Base-by-base conservation (phyloP, 257 asterid genomes). In the Solanum pennellii region DNA sequence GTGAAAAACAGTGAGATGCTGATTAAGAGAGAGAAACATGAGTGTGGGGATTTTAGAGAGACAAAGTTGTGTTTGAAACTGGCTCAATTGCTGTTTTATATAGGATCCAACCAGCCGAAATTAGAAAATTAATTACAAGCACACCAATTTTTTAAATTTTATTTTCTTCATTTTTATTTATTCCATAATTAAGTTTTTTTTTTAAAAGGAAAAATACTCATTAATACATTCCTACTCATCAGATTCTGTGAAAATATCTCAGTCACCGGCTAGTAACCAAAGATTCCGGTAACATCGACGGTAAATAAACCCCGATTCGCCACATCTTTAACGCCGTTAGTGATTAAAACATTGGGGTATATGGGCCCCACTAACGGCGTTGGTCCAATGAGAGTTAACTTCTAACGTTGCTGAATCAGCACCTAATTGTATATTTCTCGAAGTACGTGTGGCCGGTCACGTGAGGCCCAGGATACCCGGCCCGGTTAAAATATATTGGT, bases 401-500 rank as follows among this genome's bases (percentile, higher is more conserved):
- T 87, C 85, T 87, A 71, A 93, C 49, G 90, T 89, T 77, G 94
- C 89, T 92, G 96, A 91, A 86, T 90, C 91, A 89, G 88, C 89
- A 79, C 91, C 68, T 75, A 86, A 83, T 35, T 77, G 85, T 68
- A 41, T 82, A 77, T 85, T 85, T 56, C 97, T 96, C 92, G 96
- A 90, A 90, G 86, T 79, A 88, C 91, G 98, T 91, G 98, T 92
- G 92, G 84, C 89, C 86, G 75, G 88, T 93, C 98, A 95, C 97
- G 97, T 96, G 98, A 92, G 93, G 91, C 93, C 98, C 95, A 92
- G 92, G 93, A 92, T 91, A 94, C 97, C 87, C 94, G 94, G 94
- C 92, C 93, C 93, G 79, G 91, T 93, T 92, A 89, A 86, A 87
- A 86, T 62, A 88, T 86, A 91, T 87, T 93, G 92, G 95, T 91